Conservation (phyloP, 768 basidiomycete species). For the Suillus bovinus region DNA sequence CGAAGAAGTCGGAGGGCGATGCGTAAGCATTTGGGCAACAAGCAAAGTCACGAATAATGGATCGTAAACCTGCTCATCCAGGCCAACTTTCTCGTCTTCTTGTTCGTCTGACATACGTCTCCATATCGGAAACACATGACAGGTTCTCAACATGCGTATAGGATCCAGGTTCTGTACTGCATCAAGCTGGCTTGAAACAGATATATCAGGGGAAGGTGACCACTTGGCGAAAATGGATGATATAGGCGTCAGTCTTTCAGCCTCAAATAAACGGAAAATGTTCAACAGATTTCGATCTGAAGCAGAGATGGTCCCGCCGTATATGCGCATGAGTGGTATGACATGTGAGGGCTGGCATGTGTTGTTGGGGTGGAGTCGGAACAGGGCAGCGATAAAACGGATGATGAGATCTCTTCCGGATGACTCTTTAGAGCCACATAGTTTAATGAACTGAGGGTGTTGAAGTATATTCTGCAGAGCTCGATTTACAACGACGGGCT, state of each 20-base stretch:
- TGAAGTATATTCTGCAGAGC: constrained; percentile 76
- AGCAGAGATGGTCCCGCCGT: constrained; percentile 67
- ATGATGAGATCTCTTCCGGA: constrained; percentile 49
- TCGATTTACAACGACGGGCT: constrained; percentile 75
- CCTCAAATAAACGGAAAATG: constrained; percentile 79
- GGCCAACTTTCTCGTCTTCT: constrained; percentile 19
- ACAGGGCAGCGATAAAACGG: constrained; percentile 62
- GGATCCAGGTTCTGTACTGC: constrained; percentile 74
- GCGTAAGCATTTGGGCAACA: constrained; percentile 63
- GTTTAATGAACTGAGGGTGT: constrained; percentile 58
- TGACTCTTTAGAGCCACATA: constrained; percentile 33
- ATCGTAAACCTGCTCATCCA: constrained; percentile 64
- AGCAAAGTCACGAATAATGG: constrained; percentile 74
- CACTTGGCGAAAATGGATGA: constrained; percentile 65
- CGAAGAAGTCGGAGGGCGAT: constrained; percentile 55
- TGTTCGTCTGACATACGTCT: constrained; percentile 47
- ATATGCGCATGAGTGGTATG: constrained; percentile 72
- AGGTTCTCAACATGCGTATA: constrained; percentile 65
- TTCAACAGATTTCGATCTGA: constrained; percentile 69
- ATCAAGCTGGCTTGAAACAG: constrained; percentile 55
- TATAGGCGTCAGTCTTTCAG: constrained; percentile 63
- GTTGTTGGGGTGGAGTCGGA: constrained; percentile 74
- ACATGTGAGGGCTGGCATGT: constrained; percentile 86
- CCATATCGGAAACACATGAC: constrained; percentile 69
- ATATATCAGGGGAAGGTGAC: constrained; percentile 49